Percentiles rank a stretch among this genome's conserved stretches.
phyloP scores from a whole-genome alignment of 192 early-diverging fungal genomes.

The Jimgerdemannia lactiflua region DNA sequence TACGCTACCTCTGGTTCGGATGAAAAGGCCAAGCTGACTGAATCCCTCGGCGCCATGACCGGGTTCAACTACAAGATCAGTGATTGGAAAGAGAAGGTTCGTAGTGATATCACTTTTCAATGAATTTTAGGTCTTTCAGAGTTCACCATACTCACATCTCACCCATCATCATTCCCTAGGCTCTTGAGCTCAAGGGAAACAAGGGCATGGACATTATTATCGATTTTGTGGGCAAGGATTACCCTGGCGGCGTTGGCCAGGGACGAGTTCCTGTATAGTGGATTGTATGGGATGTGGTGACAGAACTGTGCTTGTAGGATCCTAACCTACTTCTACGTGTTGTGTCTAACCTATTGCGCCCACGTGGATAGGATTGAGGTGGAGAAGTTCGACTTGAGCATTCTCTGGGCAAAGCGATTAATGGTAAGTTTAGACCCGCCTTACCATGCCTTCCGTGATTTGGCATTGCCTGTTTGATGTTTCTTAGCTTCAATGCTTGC shows the following conservation, averaged over 20 bases:
- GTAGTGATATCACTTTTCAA: background rate
- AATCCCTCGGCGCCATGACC: constrained; percentile 64
- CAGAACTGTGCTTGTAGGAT: background rate
- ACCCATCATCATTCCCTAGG: constrained; percentile 15
- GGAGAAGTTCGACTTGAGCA: background rate
- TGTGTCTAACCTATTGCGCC: background rate
- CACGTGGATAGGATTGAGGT: background rate
- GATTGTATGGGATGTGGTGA: background rate
- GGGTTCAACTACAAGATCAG: constrained; percentile 75
- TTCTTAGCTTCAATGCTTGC: background rate
- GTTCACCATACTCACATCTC: background rate
- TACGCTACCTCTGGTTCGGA: constrained; percentile 68
- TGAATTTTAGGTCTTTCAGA: background rate
- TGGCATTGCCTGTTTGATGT: background rate
- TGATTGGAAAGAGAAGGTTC: constrained; percentile 52
- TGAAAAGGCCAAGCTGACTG: constrained; percentile 65
- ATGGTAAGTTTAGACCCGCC: background rate
- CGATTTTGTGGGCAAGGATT: constrained; percentile 69
- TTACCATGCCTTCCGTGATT: background rate
- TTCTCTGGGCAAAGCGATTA: constrained; percentile 5
- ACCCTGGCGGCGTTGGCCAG: constrained; percentile 49
- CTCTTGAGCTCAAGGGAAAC: constrained; percentile 48
- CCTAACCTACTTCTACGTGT: background rate
- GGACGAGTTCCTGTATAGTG: constrained; percentile 60
- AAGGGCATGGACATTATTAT: constrained; percentile 72